Evolutionary conservation across 441 rosid genomes (phyloP), one percentile per base, ranked within the genome.

Genomic region (Melastoma candidum): DNA sequence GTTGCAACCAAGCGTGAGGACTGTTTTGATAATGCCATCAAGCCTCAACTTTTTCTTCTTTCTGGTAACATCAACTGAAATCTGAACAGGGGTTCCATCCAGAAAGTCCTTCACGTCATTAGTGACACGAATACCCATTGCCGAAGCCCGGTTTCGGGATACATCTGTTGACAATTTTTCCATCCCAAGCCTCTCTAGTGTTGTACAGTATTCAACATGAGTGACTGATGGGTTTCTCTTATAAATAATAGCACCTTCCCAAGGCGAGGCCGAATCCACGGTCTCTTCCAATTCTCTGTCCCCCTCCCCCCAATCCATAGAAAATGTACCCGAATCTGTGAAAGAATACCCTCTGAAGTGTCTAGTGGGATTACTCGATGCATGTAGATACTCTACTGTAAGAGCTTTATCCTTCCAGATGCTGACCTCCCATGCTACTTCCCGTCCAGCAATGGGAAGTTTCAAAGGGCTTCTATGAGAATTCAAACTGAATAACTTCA

Each of bases 131-230:
- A 90, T 65, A 46, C 98, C 98, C 95, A 87, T 83, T 0, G 68
- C 46, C 0, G 96, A 82, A 75, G 98, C 96, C 66, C 75, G 83
- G 14, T 75, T 68, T 77, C 75, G 80, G 6, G 96, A 90, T 32
- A 67, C 61, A 7, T 85, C 79, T 1, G 78, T 76, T 0, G 98
- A 90, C 57, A 83, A 56, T n/a, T 68, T 69, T 49, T 66, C 88
- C 54, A 90, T 64, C 14, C 98, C 98, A 61, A 90, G 88, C 68
- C 98, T 83, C 81, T 87, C 96, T 57, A 87, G 69, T 32, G 98
- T 90, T 1, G 98, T 87, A 68, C 93, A 85, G 43, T 83, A 90
- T 52, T 90, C 98, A n/a, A 82, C 48, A 62, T 90, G 96, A 8
- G 84, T 74, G 47, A 78, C 64, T 26, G 82, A 80, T 44, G 88